These are phyloP conservation scores for Boletus pseudopeckii DNA, from an alignment of 768 basidiomycete genomes.

Conservation along the genomic window DNA sequence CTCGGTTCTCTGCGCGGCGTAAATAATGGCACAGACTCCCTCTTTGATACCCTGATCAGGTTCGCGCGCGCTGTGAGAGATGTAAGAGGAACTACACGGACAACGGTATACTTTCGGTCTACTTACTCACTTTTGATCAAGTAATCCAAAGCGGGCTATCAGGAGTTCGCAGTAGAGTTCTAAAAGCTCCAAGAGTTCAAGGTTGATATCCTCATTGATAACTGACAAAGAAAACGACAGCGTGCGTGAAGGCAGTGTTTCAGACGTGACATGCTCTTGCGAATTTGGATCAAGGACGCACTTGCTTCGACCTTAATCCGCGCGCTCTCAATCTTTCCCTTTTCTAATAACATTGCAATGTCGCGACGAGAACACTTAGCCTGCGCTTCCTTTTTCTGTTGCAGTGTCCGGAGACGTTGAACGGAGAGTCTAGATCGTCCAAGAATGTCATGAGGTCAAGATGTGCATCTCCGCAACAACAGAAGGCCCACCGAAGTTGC, in stretches of 20 bases:
- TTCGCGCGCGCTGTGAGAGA: conserved; percentile 56
- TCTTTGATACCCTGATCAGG: conserved; percentile 87
- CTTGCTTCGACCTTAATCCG: conserved; percentile 82
- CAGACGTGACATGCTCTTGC: neutral
- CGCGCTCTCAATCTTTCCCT: conserved; percentile 80
- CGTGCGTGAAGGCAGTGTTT: conserved; percentile 18
- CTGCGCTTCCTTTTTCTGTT: conserved; percentile 91
- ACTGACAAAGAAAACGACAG: conserved; percentile 38
- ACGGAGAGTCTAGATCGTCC: conserved; percentile 64
- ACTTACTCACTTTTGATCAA: conserved; percentile 76
- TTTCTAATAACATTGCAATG: conserved; percentile 76
- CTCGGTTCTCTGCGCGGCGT: conserved; percentile 89
- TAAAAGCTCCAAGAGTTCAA: conserved; percentile 87
- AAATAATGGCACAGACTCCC: conserved; percentile 83
- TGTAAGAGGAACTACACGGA: conserved; percentile 5
- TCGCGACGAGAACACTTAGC: conserved; percentile 71
- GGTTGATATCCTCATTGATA: conserved; percentile 80
- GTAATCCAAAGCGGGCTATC: conserved; percentile 84
- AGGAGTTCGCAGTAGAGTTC: conserved; percentile 96
- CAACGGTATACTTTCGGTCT: neutral
- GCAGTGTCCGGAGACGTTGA: conserved; percentile 78
- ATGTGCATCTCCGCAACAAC: conserved; percentile 2
- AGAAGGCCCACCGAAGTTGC: conserved; percentile 41
- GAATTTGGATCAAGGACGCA: conserved; percentile 36
- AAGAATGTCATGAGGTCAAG: neutral